phyloP scores from a whole-genome alignment of 768 basidiomycete genomes.

The Daedaleopsis sinensis region DNA sequence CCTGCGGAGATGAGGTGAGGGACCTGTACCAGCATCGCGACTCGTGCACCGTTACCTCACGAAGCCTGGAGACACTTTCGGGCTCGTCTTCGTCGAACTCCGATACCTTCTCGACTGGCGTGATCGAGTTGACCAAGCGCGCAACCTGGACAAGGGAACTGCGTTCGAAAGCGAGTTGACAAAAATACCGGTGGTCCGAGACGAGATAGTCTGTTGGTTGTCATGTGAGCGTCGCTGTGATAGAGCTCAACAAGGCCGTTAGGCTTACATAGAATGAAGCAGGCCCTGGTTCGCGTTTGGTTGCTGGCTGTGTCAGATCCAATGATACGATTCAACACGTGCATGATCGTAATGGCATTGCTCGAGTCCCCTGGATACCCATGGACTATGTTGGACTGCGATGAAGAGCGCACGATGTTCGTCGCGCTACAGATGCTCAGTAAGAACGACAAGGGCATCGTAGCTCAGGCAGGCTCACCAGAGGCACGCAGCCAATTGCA shows the following conservation, averaged over 20 bases:
- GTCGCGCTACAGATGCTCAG: conserved; percentile 48
- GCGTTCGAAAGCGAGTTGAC: conserved; percentile 70
- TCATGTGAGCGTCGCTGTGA: not conserved
- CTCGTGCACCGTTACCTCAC: conserved; percentile 51
- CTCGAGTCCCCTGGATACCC: conserved; percentile 41
- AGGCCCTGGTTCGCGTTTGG: conserved; percentile 61
- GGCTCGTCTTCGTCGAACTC: conserved; percentile 77
- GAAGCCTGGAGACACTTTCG: conserved; percentile 55
- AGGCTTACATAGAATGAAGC: conserved; percentile 71
- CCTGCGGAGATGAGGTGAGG: conserved; percentile 42
- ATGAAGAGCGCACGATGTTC: conserved; percentile 54
- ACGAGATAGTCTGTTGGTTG: conserved; percentile 61
- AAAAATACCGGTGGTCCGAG: conserved; percentile 67
- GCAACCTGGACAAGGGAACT: conserved; percentile 63
- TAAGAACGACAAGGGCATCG: not conserved
- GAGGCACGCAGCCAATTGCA: conserved; percentile 71
- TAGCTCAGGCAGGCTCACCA: conserved; percentile 48
- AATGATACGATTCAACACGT: conserved; percentile 67
- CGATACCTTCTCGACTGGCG: conserved; percentile 44
- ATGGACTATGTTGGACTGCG: conserved; percentile 29
- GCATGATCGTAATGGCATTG: conserved; percentile 62
- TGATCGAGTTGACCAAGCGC: conserved; percentile 53
- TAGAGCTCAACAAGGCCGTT: not conserved
- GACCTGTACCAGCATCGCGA: not conserved
- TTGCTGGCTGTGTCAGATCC: conserved; percentile 44